Conservation (phyloP, 164 flowering plant species). For the Magnolia sinica region DNA sequence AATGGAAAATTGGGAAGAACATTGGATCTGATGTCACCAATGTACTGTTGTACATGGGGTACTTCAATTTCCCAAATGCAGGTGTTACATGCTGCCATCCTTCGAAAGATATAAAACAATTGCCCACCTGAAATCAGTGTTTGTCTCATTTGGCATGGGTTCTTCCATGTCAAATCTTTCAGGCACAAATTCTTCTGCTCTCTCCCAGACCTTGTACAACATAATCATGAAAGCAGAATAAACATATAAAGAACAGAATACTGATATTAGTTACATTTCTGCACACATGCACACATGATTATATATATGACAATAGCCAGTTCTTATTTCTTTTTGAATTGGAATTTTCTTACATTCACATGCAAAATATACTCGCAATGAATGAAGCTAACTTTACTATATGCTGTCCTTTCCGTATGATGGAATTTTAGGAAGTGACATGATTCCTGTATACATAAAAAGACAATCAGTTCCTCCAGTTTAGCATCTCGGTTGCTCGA, state of each 20-base stretch:
- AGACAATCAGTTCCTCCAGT: no score
- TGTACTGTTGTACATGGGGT: no score
- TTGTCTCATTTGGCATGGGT: conserved; percentile 87
- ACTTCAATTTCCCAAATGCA: not conserved
- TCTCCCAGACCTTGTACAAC: conserved; percentile 76
- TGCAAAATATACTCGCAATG: not conserved
- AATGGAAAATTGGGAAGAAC: not conserved
- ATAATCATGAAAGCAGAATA: conserved; percentile 6
- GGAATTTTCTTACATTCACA: not conserved
- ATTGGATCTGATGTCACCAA: not conserved
- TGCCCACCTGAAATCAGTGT: conserved; percentile 76
- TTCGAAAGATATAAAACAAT: not conserved
- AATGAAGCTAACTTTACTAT: no score
- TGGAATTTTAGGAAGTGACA: no score
- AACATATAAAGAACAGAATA: not conserved
- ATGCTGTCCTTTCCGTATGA: no score
- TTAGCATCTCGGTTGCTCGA: no score
- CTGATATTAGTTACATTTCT: not conserved
- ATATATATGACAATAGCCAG: not conserved
- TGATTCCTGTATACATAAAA: no score
- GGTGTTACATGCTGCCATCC: not conserved
- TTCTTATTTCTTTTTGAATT: not conserved
- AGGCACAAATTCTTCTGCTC: conserved; percentile 84
- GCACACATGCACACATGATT: no score
- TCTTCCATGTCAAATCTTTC: conserved; percentile 78